A percentile compares a stretch with the other conserved stretches of the same genome.
Evolutionary conservation across 768 basidiomycete species (phyloP).

Genomic region (Lentinus brumalis): DNA sequence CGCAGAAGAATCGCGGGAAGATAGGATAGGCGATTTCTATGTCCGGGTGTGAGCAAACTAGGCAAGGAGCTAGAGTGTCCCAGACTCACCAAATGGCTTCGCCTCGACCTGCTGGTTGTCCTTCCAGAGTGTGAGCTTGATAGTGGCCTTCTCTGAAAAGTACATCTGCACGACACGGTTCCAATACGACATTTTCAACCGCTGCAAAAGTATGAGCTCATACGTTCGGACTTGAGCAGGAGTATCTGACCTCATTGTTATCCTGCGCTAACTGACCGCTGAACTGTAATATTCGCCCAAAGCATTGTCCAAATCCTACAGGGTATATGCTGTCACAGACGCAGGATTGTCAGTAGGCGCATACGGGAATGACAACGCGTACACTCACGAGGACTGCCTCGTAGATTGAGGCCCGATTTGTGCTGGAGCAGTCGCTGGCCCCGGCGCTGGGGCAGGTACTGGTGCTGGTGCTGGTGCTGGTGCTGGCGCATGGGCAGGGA

Average conservation of each 20-base stretch:
- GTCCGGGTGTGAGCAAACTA: background rate
- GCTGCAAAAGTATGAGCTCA: constrained; percentile 37
- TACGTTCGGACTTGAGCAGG: background rate
- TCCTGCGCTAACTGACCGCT: constrained; percentile 65
- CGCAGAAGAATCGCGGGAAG: constrained; percentile 81
- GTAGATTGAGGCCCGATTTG: too few relatives aligned
- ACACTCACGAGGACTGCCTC: background rate
- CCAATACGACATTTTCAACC: constrained; percentile 72
- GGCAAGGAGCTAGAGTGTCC: constrained; percentile 4
- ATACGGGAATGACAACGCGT: background rate
- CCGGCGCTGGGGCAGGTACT: background rate
- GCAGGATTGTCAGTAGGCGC: background rate
- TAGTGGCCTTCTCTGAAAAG: constrained; percentile 67
- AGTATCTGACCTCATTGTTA: constrained; percentile 43
- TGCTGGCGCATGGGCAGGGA: background rate
- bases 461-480: constrained; percentile 5
- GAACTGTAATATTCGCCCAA: constrained; percentile 67
- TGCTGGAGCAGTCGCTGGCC: constrained; percentile 1
- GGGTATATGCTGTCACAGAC: constrained; percentile 28
- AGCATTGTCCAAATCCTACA: constrained; percentile 62
- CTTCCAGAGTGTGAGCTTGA: constrained; percentile 88
- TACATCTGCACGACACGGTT: constrained; percentile 62
- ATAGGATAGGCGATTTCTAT: constrained; percentile 81
- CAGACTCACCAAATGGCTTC: constrained; percentile 74
- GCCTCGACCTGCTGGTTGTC: constrained; percentile 79